Base-by-base conservation (phyloP, 768 basidiomycete genomes). In the Sporobolomyces roseus region DNA sequence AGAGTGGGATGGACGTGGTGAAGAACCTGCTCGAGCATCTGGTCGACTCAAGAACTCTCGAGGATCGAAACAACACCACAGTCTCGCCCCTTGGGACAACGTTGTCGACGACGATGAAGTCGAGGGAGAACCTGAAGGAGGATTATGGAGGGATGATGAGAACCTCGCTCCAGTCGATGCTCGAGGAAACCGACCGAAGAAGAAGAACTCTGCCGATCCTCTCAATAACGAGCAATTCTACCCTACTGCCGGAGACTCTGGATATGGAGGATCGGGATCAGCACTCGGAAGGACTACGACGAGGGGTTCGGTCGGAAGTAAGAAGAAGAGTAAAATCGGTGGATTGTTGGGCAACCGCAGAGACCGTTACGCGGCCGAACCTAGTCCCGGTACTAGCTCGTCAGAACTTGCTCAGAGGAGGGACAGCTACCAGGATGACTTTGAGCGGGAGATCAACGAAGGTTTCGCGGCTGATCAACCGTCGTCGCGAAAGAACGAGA, bases 1-100 rank as follows among this genome's bases (percentile, higher is more conserved):
- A 36, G 36, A 41, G 33, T 73, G 71, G 71, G 71, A 73, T 64
- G 71, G 71, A 23, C 67, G 65, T 30, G 71, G 71, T 8, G 54
- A 64, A 29, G 67, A 73, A 43, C 71, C 71, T 4, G 38, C 55
- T 1, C 51, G 55, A 25, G 45, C 23, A 16, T 60, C 58, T 25
- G 58, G 58, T 25, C 12, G 23, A 33, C 58, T 38, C 29, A 30
- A 25, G 48, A 23, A 14, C 10, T 43, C 25, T 12, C 27, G 58
- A 7, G 43, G 48, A 52, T 27, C 41, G 50, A 48, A 61, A n/a
- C n/a, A 54, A 35, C 62, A 60, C 41, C 61, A 64, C 60, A 43
- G 53, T 25, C 48, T 72, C 52, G 61, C 70, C 27, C 70, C 70
- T 2, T 72, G 66, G 66, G 66, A 64, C 63, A 60, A 68, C 59